Evolutionary conservation across 768 basidiomycete species (phyloP).

Genomic region (Trichaptum fuscoviolaceum): DNA sequence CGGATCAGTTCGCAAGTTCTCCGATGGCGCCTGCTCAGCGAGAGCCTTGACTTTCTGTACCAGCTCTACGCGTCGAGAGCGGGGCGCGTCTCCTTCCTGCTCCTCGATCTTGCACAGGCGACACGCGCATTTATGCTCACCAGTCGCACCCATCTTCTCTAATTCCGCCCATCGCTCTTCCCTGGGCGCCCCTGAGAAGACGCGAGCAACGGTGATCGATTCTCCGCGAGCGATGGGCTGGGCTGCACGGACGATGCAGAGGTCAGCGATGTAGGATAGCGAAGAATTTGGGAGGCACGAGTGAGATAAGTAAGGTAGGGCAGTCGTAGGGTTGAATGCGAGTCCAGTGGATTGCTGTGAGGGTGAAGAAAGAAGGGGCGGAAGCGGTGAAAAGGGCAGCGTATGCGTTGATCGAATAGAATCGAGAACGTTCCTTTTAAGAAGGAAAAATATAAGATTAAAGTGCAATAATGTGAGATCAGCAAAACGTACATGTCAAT

Average conservation of each 20-base stretch:
- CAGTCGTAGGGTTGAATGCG: constrained; percentile 20
- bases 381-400: constrained; percentile 17
- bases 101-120: neutral
- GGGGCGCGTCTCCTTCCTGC: neutral
- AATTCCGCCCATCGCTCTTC: neutral
- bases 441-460: neutral
- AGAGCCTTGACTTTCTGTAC: neutral
- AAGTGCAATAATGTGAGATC: neutral
- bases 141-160: neutral
- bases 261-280: constrained; percentile 21
- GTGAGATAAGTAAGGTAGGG: constrained; percentile 27
- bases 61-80: neutral
- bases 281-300: constrained; percentile 22
- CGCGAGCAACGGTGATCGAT: constrained; percentile 15
- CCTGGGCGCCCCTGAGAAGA: neutral
- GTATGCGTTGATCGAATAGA: constrained; percentile 20
- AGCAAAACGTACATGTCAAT: neutral
- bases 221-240: constrained; percentile 18
- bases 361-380: neutral
- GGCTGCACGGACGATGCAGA: constrained; percentile 26
- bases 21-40: neutral
- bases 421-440: constrained; percentile 19
- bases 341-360: neutral
- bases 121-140: neutral
- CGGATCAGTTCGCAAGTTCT: neutral